Conservation (phyloP, 768 basidiomycete genomes). For the Lepiota venenata region DNA sequence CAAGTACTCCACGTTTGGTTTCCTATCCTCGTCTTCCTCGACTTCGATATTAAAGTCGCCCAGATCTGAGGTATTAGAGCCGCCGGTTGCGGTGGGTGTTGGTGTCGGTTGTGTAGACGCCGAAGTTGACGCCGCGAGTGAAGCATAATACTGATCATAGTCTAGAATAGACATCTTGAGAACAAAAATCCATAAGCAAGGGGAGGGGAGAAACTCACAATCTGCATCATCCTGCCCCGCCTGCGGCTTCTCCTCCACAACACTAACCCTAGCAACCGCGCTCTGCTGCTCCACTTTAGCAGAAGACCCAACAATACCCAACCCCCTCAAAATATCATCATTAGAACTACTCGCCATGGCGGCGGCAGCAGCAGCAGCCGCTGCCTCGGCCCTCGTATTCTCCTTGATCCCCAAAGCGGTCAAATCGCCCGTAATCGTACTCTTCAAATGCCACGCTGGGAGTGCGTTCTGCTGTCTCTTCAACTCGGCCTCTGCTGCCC, state of each 20-base stretch:
- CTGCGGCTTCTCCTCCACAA: slow-evolving; percentile 35
- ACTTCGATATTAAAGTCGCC: slow-evolving; percentile 21
- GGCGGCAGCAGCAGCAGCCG: slow-evolving; percentile 19
- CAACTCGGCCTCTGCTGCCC: slow-evolving; percentile 77
- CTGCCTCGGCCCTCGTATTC: slow-evolving; percentile 47
- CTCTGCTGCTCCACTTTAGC: slow-evolving; percentile 18
- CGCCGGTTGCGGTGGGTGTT: slow-evolving; percentile 42
- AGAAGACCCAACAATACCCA: slow-evolving; percentile 50
- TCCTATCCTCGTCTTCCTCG: slow-evolving; percentile 69
- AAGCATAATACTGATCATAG: slow-evolving; percentile 82
- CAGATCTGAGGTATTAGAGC: slow-evolving; percentile 49
- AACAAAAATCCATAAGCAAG: not conserved
- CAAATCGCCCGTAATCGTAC: slow-evolving; percentile 90
- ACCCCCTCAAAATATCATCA: slow-evolving; percentile 69
- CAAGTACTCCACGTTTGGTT: slow-evolving; percentile 62
- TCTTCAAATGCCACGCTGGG: slow-evolving; percentile 94
- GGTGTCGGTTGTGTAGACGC: slow-evolving; percentile 62
- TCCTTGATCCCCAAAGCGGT: slow-evolving; percentile 84
- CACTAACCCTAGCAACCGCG: slow-evolving; percentile 3
- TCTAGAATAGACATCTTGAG: slow-evolving; percentile 34
- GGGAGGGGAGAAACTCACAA: slow-evolving; percentile 42
- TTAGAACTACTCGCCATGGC: slow-evolving; percentile 34
- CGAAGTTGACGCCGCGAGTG: slow-evolving; percentile 58
- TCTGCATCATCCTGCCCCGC: slow-evolving; percentile 53
- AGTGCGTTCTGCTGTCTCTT: slow-evolving; percentile 89